These are phyloP conservation scores for Phalaenopsis hybrid DNA, from an alignment of 116 monocot genomes.

Conservation along the genomic window DNA sequence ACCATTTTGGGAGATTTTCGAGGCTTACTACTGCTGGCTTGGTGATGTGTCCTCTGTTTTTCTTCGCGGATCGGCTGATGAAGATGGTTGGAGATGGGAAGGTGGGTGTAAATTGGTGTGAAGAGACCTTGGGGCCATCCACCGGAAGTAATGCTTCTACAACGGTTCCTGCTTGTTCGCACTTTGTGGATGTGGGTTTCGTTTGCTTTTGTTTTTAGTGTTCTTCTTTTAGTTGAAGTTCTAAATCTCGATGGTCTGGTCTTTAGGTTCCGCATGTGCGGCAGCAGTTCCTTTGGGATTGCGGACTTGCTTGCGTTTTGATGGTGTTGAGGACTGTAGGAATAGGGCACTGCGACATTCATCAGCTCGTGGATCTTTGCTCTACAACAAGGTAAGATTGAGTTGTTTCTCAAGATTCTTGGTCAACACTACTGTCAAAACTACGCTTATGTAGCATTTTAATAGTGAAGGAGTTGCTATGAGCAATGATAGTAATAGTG, in stretches of 20 bases:
- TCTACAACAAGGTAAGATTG: slow-evolving; percentile 46
- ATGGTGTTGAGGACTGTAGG: slow-evolving; percentile 83
- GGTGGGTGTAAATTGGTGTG: not conserved
- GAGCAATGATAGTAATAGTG: not conserved
- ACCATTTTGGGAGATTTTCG: slow-evolving; percentile 5
- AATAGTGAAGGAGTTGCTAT: not conserved
- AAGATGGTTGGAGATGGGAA: slow-evolving; percentile 4
- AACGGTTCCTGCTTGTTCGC: not conserved
- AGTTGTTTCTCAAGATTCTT: not conserved
- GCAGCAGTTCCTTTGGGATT: slow-evolving; percentile 84
- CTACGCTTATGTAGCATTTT: not conserved
- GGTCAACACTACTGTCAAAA: not conserved
- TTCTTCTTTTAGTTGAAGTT: not conserved
- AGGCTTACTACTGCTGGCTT: slow-evolving; percentile 3
- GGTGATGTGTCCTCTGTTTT: slow-evolving; percentile 2
- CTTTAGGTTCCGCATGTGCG: slow-evolving; percentile 72
- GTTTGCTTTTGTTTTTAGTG: not conserved
- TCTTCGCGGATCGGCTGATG: slow-evolving; percentile 4
- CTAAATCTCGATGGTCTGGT: slow-evolving; percentile 2
- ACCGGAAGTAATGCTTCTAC: not conserved
- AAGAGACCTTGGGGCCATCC: not conserved
- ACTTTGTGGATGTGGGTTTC: slow-evolving; percentile 13
- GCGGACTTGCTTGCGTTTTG: slow-evolving; percentile 83
- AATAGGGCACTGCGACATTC: slow-evolving; percentile 32
- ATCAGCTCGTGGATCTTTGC: slow-evolving; percentile 63